A percentile compares a stretch with the other conserved stretches of the same genome.
Evolutionary conservation across 805 yeast genomes (phyloP).

Genomic region (Suhomyces pyralidae): DNA sequence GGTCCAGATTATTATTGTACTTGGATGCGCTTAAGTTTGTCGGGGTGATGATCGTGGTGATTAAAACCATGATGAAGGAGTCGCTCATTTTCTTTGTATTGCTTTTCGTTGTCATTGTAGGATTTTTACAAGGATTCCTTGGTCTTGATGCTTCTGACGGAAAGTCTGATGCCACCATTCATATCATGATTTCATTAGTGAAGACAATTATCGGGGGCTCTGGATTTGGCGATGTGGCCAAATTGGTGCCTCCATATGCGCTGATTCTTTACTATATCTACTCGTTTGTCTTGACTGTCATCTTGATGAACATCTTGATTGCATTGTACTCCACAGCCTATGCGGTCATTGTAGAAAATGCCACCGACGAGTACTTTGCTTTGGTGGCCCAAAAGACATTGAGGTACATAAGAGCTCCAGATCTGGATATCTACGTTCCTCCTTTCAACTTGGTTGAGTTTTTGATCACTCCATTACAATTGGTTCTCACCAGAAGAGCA

Average conservation of each 20-base stretch:
- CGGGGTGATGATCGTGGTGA: slow-evolving; percentile 84
- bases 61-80: slow-evolving; percentile 84
- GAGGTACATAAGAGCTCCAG: slow-evolving; percentile 85
- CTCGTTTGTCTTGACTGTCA: slow-evolving; percentile 70
- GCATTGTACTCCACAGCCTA: slow-evolving; percentile 86
- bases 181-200: slow-evolving; percentile 61
- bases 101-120: slow-evolving; percentile 65
- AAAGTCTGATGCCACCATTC: slow-evolving; percentile 65
- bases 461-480: slow-evolving; percentile 26
- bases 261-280: slow-evolving; percentile 73
- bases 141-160: slow-evolving; percentile 91
- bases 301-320: slow-evolving; percentile 76
- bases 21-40: slow-evolving; percentile 78
- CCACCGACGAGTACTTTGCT: slow-evolving; percentile 82
- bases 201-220: slow-evolving; percentile 75
- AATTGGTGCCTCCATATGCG: slow-evolving; percentile 84
- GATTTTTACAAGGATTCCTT: slow-evolving; percentile 82
- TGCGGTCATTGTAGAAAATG: slow-evolving; percentile 74
- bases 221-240: slow-evolving; percentile 63
- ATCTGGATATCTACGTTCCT: slow-evolving; percentile 78
- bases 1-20: slow-evolving; percentile 74
- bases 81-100: slow-evolving; percentile 78
- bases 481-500: slow-evolving; percentile 32
- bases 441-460: slow-evolving; percentile 78
- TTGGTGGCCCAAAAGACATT: slow-evolving; percentile 80